Conservation (phyloP, 306 rosid species). For the Leucaena leucocephala region DNA sequence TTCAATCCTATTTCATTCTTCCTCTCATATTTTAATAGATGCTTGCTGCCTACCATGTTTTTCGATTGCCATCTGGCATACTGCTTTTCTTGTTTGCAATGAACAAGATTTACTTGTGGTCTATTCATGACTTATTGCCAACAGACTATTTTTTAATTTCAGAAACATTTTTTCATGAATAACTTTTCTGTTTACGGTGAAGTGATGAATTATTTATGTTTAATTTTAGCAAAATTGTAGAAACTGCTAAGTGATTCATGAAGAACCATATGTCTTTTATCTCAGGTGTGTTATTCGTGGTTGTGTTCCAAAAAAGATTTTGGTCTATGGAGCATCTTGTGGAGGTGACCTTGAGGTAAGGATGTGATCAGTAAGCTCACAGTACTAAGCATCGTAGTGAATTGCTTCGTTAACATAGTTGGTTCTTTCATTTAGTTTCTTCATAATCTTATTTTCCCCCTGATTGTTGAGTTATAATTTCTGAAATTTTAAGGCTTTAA, state of each 20-base stretch:
- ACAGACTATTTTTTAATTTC: background rate
- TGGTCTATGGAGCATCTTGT: slow-evolving; percentile 89
- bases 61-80: background rate
- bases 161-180: background rate
- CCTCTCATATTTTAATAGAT: background rate
- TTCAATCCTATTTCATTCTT: background rate
- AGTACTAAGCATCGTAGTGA: slow-evolving; percentile 3
- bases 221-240: slow-evolving; percentile 12
- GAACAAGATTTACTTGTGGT: background rate
- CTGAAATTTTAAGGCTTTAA: background rate
- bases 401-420: slow-evolving; percentile 20
- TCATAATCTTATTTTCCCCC: background rate
- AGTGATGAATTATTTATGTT: slow-evolving; percentile 1
- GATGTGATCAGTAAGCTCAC: slow-evolving; percentile 10
- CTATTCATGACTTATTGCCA: background rate
- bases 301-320: slow-evolving; percentile 97
- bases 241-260: slow-evolving; percentile 17
- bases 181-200: slow-evolving; percentile 6
- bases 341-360: slow-evolving; percentile 90
- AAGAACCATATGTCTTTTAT: slow-evolving; percentile 34
- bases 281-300: slow-evolving; percentile 96
- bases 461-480: background rate
- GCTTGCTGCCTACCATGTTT: background rate
- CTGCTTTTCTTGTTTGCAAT: slow-evolving; percentile 8
- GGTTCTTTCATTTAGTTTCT: slow-evolving; percentile 11